Evolutionary conservation across 192 early-diverging fungal genomes (phyloP).

Genomic region (Entomortierella beljakovae): DNA sequence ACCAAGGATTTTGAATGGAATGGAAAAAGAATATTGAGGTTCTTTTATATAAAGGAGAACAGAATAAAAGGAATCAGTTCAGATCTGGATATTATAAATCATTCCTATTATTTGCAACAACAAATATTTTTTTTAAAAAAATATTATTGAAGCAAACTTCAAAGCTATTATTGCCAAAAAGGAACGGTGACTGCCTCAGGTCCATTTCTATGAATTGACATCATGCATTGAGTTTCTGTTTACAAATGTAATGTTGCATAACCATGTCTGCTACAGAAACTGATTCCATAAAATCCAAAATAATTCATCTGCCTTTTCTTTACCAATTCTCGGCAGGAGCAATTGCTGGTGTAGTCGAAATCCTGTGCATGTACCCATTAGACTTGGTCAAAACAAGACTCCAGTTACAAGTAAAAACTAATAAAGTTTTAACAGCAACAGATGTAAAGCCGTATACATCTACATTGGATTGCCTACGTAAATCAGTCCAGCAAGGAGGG

Average conservation of each 20-base stretch:
- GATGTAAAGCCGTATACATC: constrained; percentile 71
- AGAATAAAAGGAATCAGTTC: no score
- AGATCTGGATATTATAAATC: no score
- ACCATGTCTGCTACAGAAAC: background rate
- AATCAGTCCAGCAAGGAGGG: constrained; percentile 91
- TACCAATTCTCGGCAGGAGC: constrained; percentile 79
- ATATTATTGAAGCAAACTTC: background rate
- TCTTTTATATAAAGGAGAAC: no score
- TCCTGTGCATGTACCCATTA: constrained; percentile 90
- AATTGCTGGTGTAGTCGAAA: constrained; percentile 84
- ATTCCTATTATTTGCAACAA: background rate
- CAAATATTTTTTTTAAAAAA: background rate
- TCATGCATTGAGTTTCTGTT: no score
- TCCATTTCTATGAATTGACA: no score
- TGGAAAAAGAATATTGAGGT: no score
- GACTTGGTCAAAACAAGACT: constrained; percentile 94
- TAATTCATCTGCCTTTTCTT: constrained; percentile 69
- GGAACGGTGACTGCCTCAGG: no score
- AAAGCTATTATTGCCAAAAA: no score
- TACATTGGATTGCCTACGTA: constrained; percentile 86
- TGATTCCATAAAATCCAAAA: background rate
- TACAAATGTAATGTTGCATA: background rate
- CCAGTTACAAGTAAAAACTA: constrained; percentile 66
- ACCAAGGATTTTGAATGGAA: no score
- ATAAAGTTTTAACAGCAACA: no score